Evolutionary conservation across 257 asterid genomes (phyloP), one percentile per base, ranked within the genome.

Genomic region (Dorcoceras hygrometricum): DNA sequence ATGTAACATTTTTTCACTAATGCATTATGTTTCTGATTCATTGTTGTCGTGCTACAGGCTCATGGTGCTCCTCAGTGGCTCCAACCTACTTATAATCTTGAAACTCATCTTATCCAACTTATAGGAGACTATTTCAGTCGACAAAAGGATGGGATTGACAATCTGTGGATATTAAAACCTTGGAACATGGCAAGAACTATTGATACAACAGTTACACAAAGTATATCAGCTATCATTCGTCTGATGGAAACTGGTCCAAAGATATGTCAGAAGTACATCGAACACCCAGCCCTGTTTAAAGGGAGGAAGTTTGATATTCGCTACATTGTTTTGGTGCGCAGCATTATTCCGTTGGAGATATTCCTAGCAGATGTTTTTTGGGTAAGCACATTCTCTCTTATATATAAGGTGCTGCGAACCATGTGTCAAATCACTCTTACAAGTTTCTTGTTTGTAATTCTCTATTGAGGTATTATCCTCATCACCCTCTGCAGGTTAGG

Each of bases 141-240:
- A 28, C 88, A 87, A 74, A 82, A 79, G 64, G 88, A 84, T 65
- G 87, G 84, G 60, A 65, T 54, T 31, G 81, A 90, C 86, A 93
- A 90, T 78, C 69, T 90, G 59, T 93, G 99, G 99, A 93, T 93
- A 73, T 81, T 93, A 63, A 93, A 93, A 80, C 99, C 97, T 67
- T 93, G 99, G 99, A 93, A 93, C 86, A 93, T 90, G 99, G 99
- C 99, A 66, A 86, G 99, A 78, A 93, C 97, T 25, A 93, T 93
- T 62, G 97, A 93, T 73, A 93, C 97, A 26, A 82, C 95, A 28
- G 89, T 93, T 36, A 85, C 94, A 55, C 85, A 87, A 69, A 86
- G 77, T 76, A 80, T 93, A 75, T 77, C 95, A 46, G 88, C 92
- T 26, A 90, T 93, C 71, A 86, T 93, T 70, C 97, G 99, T 61